phyloP scores from a whole-genome alignment of 345 rosid species.

The Combretum micranthum region DNA sequence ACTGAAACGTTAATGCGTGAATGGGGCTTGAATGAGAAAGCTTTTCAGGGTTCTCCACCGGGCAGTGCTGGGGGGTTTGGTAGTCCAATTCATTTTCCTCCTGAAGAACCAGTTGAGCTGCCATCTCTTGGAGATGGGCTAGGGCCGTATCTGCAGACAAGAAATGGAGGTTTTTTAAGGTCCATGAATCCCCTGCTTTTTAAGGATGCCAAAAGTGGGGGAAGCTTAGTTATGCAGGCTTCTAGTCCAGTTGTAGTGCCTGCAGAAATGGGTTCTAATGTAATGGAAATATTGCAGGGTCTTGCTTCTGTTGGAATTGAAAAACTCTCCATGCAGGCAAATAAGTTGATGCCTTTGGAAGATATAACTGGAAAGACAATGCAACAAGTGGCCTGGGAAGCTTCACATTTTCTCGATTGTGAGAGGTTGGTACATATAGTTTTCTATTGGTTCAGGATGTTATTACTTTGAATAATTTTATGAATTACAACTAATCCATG shows the following conservation, averaged over 20 bases:
- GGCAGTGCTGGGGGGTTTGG: conserved; percentile 39
- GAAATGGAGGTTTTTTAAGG: conserved; percentile 74
- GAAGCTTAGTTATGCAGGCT: conserved; percentile 89
- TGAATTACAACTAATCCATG: conserved; percentile 9
- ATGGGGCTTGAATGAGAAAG: conserved; percentile 80
- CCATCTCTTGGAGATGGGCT: conserved; percentile 81
- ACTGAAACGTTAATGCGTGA: conserved; percentile 81
- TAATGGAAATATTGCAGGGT: conserved; percentile 60
- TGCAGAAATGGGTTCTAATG: conserved; percentile 87
- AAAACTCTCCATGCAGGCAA: conserved; percentile 91
- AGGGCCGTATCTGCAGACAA: conserved; percentile 78
- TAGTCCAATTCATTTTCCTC: conserved; percentile 51
- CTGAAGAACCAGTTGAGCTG: conserved; percentile 47
- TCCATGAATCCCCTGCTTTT: conserved; percentile 77
- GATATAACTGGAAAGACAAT: conserved; percentile 88
- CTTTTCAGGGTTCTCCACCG: conserved; percentile 67
- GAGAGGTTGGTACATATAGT: conserved; percentile 45
- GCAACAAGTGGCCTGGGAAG: conserved; percentile 80
- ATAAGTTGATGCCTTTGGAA: conserved; percentile 85
- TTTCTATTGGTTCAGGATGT: not conserved
- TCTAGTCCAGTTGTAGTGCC: conserved; percentile 94
- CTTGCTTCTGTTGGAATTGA: conserved; percentile 88
- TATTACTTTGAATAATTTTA: conserved; percentile 6
- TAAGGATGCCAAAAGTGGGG: conserved; percentile 51
- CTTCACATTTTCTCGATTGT: conserved; percentile 36